These are phyloP conservation scores for Xylariaceae sp. DNA, from an alignment of 2,329 filamentous ascomycete genomes.

Conservation along the genomic window DNA sequence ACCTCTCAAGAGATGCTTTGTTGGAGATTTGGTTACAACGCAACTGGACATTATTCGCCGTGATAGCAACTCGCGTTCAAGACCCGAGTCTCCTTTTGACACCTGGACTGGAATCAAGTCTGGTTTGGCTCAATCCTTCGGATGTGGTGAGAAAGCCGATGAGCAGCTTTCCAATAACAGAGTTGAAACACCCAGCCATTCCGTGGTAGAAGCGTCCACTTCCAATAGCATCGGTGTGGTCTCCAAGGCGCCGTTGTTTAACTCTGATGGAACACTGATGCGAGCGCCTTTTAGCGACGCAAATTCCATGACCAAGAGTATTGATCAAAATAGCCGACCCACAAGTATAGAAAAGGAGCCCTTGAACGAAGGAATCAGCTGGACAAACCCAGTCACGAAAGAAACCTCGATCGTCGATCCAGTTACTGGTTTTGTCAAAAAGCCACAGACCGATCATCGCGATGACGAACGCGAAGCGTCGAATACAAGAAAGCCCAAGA, in stretches of 20 bases:
- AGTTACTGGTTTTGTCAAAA: conserved; percentile 47
- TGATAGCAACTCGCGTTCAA: conserved; percentile 35
- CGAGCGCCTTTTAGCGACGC: conserved; percentile 23
- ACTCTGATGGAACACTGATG: conserved; percentile 23
- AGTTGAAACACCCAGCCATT: conserved; percentile 1
- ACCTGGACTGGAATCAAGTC: conserved; percentile 36
- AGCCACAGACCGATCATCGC: conserved; percentile 28
- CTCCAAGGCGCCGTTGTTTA: conserved; percentile 22
- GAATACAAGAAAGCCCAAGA: conserved; percentile 11
- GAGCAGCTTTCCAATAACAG: neutral
- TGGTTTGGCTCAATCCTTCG: conserved; percentile 23
- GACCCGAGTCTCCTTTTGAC: conserved; percentile 33
- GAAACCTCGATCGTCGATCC: conserved; percentile 46
- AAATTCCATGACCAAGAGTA: neutral
- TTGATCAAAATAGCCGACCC: conserved; percentile 3
- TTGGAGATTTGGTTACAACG: conserved; percentile 28
- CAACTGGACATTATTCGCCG: conserved; percentile 36
- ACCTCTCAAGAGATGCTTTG: conserved; percentile 3
- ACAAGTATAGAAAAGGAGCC: neutral
- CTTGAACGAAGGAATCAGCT: conserved; percentile 39
- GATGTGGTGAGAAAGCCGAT: conserved; percentile 9
- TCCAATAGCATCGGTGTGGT: neutral
- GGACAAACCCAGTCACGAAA: conserved; percentile 58
- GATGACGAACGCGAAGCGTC: conserved; percentile 28
- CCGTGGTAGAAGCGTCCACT: neutral